These are phyloP conservation scores for Clarkia xantiana DNA, from an alignment of 345 rosid species.

Conservation along the genomic window DNA sequence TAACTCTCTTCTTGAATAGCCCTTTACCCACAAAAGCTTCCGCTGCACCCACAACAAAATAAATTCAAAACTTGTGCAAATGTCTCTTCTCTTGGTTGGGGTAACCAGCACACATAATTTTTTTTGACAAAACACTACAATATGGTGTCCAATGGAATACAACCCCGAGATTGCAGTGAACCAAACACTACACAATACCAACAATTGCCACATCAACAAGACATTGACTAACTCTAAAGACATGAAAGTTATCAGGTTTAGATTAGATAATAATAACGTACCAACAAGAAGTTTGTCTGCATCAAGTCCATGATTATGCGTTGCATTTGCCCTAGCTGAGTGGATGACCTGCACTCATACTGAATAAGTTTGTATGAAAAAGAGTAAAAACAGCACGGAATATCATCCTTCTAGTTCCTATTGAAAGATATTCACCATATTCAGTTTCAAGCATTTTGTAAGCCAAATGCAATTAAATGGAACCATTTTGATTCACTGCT, in stretches of 20 bases:
- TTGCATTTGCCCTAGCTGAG: constrained; percentile 85
- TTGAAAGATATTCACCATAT: no score
- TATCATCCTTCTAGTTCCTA: neutral
- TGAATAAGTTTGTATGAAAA: neutral
- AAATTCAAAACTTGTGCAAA: neutral
- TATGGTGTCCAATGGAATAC: no score
- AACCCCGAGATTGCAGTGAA: no score
- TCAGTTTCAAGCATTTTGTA: neutral
- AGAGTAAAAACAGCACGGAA: neutral
- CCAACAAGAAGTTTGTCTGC: constrained; percentile 77
- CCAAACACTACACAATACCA: no score
- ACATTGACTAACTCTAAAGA: no score
- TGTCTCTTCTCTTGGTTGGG: no score
- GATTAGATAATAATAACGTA: constrained; percentile 12
- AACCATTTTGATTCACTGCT: neutral
- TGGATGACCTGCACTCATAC: constrained; percentile 51
- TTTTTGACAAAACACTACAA: no score
- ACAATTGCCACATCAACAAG: no score
- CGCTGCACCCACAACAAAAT: constrained; percentile 21
- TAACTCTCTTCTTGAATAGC: constrained; percentile 42
- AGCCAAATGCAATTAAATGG: neutral
- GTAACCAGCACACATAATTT: no score
- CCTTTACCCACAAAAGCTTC: constrained; percentile 98
- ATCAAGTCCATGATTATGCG: constrained; percentile 85
- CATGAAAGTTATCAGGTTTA: no score